Conservation (phyloP, 148 eudicot species). For the Vaccinium darrowii region DNA sequence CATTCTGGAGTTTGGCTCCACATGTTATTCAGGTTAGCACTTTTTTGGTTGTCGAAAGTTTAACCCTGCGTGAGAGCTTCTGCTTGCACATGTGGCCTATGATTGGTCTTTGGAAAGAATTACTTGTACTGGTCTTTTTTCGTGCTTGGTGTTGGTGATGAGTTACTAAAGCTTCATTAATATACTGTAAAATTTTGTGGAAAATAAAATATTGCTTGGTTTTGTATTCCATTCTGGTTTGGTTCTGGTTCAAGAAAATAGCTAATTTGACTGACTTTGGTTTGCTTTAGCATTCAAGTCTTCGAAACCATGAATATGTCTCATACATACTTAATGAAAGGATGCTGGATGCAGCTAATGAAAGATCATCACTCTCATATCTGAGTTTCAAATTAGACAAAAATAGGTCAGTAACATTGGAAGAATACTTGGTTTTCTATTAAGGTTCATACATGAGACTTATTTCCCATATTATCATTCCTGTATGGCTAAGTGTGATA, state of each 20-base stretch:
- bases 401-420: background rate
- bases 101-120: slow-evolving; percentile 4
- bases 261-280: background rate
- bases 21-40: slow-evolving; percentile 74
- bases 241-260: background rate
- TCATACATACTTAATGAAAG: background rate
- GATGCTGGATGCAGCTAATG: background rate
- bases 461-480: background rate
- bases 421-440: background rate
- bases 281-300: background rate
- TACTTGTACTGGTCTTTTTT: background rate
- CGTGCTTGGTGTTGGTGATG: background rate
- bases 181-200: background rate
- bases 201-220: slow-evolving; percentile 3
- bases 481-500: background rate
- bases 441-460: background rate
- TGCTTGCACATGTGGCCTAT: background rate
- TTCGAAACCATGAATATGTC: background rate
- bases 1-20: slow-evolving; percentile 76
- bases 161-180: background rate
- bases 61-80: background rate
- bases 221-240: background rate
- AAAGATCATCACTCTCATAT: background rate
- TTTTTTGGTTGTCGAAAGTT: background rate
- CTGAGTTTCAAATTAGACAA: background rate